Percentiles rank a stretch among this genome's conserved stretches.
phyloP scores from a whole-genome alignment of 75 land plant genomes.

The Adiantum capillusveneris region DNA sequence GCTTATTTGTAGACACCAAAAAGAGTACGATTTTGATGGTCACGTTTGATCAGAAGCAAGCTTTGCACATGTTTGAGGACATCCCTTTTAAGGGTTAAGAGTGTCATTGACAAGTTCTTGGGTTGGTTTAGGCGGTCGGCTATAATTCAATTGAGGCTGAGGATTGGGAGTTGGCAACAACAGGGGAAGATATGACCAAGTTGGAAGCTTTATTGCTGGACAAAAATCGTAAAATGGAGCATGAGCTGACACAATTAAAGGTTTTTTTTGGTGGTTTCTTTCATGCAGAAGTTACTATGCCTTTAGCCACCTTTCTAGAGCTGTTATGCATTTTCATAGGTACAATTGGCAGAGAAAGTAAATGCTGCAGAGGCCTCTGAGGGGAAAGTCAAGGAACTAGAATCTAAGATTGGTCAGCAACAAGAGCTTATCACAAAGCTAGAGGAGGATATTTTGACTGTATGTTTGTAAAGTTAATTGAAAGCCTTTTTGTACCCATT shows the following conservation, averaged over 20 bases:
- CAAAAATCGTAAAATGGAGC: constrained; percentile 96
- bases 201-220: constrained; percentile 88
- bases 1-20: too few species aligned
- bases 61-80: too few species aligned
- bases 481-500: too few species aligned
- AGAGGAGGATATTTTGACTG: constrained; percentile 95
- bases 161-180: constrained; percentile 96
- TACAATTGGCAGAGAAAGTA: constrained; percentile 79
- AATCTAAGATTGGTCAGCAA: constrained; percentile 64
- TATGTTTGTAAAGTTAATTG: too few species aligned
- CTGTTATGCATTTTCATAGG: too few species aligned
- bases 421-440: constrained; percentile 78
- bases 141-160: constrained; percentile 97
- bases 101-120: too few species aligned
- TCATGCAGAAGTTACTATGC: too few species aligned
- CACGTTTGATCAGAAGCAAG: too few species aligned
- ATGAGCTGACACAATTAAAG: constrained; percentile 94
- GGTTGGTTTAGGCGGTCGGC: constrained; percentile 81
- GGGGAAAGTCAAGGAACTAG: constrained; percentile 49
- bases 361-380: constrained; percentile 52
- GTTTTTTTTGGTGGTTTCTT: constrained; percentile 29
- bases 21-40: too few species aligned
- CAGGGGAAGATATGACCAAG: constrained; percentile 92
- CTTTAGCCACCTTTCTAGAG: too few species aligned
- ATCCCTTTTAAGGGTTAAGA: too few species aligned